phyloP scores from a whole-genome alignment of 139 green algal species.

The Desmodesmus armatus region DNA sequence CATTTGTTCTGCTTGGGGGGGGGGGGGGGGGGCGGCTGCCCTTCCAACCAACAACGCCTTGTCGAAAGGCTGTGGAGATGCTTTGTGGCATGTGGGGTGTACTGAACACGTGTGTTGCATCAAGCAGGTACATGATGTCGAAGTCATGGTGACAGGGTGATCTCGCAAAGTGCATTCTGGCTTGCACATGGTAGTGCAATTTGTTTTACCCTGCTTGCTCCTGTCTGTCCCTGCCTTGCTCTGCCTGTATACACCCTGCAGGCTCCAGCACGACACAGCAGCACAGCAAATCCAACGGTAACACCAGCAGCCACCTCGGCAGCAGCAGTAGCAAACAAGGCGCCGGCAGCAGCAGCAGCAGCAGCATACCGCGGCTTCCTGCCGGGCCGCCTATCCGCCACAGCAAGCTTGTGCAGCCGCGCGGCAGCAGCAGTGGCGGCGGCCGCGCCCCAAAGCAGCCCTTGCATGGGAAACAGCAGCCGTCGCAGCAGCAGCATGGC shows the following conservation, averaged over 20 bases:
- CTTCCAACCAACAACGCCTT: not conserved
- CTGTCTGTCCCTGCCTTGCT: not conserved
- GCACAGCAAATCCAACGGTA: not conserved
- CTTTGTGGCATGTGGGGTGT: not conserved
- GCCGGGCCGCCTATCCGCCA: too few species aligned
- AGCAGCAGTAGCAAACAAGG: not conserved
- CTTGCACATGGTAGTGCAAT: not conserved
- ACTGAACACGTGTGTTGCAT: not conserved
- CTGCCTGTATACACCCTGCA: not conserved
- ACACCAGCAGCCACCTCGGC: not conserved
- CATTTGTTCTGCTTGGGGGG: not conserved
- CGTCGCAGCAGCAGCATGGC: not conserved
- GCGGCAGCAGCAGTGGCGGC: slow-evolving; percentile 4
- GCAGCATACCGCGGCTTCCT: not conserved
- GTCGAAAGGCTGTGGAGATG: not conserved
- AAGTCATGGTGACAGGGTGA: too few species aligned
- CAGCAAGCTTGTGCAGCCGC: not conserved
- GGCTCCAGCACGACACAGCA: not conserved
- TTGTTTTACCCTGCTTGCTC: not conserved
- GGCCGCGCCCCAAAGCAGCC: not conserved
- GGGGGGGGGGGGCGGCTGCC: not conserved
- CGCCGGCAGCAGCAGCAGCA: not conserved
- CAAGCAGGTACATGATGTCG: too few species aligned
- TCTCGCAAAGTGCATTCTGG: not conserved
- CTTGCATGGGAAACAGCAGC: not conserved